Conservation (phyloP, 257 asterid species). For the Nyctanthes arbortristis region DNA sequence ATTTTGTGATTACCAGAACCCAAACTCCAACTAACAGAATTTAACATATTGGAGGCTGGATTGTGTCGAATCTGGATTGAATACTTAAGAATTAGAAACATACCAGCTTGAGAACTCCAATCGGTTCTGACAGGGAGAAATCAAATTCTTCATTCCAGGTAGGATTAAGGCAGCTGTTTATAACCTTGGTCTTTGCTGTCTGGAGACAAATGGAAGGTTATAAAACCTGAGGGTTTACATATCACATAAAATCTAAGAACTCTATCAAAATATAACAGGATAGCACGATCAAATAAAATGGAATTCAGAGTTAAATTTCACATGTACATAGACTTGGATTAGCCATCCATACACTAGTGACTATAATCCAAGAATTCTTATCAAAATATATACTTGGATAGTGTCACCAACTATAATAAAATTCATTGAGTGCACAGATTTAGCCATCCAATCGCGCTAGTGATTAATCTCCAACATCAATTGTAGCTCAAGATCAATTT, state of each 20-base stretch:
- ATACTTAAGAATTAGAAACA: not conserved
- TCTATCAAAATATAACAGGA: not conserved
- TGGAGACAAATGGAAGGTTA: slow-evolving; percentile 20
- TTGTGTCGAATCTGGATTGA: not conserved
- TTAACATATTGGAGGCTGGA: too few relatives aligned
- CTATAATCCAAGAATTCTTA: too few relatives aligned
- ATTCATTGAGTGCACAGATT: too few relatives aligned
- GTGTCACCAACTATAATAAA: too few relatives aligned
- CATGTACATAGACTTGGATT: not conserved
- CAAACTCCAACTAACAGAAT: too few relatives aligned
- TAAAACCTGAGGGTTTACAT: not conserved
- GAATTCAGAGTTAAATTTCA: too few relatives aligned
- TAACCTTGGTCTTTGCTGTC: slow-evolving; percentile 51
- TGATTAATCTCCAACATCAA: too few relatives aligned
- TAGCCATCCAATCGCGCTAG: not conserved
- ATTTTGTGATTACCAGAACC: too few relatives aligned
- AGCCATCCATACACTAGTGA: not conserved
- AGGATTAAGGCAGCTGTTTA: slow-evolving; percentile 49
- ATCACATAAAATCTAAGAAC: not conserved
- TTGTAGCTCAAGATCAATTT: too few relatives aligned
- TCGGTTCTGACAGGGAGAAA: slow-evolving; percentile 42
- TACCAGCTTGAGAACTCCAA: slow-evolving; percentile 42
- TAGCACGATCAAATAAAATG: not conserved
- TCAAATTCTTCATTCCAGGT: slow-evolving; percentile 54
- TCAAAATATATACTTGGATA: too few relatives aligned